phyloP scores from a whole-genome alignment of 345 rosid genomes.

The Erysimum cheiranthoides region DNA sequence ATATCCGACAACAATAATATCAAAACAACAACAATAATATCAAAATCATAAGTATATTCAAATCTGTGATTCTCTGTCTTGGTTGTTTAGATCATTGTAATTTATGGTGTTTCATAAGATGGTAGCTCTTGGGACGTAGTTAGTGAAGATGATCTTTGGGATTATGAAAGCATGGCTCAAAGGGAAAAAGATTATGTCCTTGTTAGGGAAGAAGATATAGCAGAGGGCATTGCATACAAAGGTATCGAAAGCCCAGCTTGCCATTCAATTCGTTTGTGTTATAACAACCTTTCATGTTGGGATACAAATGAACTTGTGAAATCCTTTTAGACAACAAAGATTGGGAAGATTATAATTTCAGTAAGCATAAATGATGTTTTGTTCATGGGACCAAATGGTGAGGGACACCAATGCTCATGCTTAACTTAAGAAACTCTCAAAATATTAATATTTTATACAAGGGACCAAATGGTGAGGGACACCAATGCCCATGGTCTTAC shows the following conservation, averaged over 20 bases:
- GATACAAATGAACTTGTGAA: too few species aligned
- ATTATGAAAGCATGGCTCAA: constrained; percentile 49
- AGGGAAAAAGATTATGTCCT: constrained; percentile 75
- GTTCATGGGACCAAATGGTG: too few species aligned
- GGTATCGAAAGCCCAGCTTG: constrained; percentile 43
- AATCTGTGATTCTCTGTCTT: neutral
- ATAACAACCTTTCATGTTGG: neutral
- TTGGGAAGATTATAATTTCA: too few species aligned
- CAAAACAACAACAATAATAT: neutral
- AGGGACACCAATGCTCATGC: too few species aligned
- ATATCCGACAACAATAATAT: too few species aligned
- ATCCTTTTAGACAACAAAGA: too few species aligned
- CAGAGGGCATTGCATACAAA: constrained; percentile 82
- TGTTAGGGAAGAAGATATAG: constrained; percentile 89
- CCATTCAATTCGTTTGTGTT: neutral
- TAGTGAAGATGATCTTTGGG: constrained; percentile 75
- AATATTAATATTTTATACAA: too few species aligned
- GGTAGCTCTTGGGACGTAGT: constrained; percentile 80
- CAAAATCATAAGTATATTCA: neutral
- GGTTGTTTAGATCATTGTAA: neutral
- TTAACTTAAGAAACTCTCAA: too few species aligned
- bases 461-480: too few species aligned
- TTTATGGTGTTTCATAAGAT: constrained; percentile 46
- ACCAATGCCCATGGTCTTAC: too few species aligned
- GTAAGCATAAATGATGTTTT: too few species aligned